Evolutionary conservation across 257 asterid genomes (phyloP).

Genomic region (Linaria vulgaris): DNA sequence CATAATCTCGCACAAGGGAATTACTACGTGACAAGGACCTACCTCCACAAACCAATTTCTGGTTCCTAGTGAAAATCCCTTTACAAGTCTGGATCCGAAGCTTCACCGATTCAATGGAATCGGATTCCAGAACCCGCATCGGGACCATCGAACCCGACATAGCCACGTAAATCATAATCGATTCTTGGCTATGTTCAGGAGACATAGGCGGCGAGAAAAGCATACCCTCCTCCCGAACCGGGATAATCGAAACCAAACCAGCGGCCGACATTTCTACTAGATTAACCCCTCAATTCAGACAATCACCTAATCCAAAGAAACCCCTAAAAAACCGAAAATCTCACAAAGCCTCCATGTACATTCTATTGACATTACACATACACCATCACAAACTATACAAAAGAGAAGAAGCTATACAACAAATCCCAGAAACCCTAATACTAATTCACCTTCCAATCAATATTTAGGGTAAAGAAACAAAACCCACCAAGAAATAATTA

Average conservation of each 20-base stretch:
- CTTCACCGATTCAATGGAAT: slow-evolving; percentile 37
- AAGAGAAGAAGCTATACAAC: neutral
- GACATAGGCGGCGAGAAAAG: slow-evolving; percentile 21
- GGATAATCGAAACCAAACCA: slow-evolving; percentile 42
- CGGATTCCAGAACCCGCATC: slow-evolving; percentile 46
- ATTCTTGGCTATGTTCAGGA: slow-evolving; percentile 32
- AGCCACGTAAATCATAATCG: slow-evolving; percentile 45
- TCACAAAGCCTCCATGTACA: neutral
- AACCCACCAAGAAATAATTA: neutral
- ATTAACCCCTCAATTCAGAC: neutral
- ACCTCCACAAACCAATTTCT: slow-evolving; percentile 53
- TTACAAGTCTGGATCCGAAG: slow-evolving; percentile 30
- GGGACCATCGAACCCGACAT: slow-evolving; percentile 54
- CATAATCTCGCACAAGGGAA: slow-evolving; percentile 50
- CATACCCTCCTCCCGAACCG: slow-evolving; percentile 32
- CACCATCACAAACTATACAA: too few relatives aligned
- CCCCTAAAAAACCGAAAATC: neutral
- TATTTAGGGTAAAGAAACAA: neutral
- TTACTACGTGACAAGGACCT: slow-evolving; percentile 50
- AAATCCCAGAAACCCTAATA: slow-evolving; percentile 10
- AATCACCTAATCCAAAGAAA: neutral
- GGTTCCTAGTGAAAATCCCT: slow-evolving; percentile 36
- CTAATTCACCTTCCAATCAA: neutral
- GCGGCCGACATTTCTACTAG: slow-evolving; percentile 45
- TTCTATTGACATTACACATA: neutral